Evolutionary conservation across 805 yeast genomes (phyloP), one percentile per base, ranked within the genome.

Genomic region (Sungouiozyma intestinalis): DNA sequence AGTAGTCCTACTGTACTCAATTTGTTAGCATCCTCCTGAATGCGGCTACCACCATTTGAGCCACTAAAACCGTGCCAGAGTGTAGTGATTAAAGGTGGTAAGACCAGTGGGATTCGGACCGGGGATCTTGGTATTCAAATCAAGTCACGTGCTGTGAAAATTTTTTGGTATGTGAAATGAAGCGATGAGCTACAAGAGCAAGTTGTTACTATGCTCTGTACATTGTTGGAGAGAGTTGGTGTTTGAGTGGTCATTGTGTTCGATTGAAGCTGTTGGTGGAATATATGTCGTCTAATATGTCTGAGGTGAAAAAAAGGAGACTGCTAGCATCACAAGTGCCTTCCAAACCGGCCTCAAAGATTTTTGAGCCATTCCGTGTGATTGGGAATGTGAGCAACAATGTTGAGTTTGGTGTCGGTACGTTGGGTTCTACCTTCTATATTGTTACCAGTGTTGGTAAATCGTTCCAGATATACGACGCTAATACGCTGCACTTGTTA

Each of bases 381-480:
- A 67, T 92, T 19, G 98, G 98, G 3, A 79, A 85, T 55, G 94
- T 94, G n/a, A 73, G 95, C 21, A 85, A 85, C 57, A 80, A 76
- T 32, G 69, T 73, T 2, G 97, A 97, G 2, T 85, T 88, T 58
- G 84, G 95, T 5, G 69, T 86, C 16, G 94, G 97, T 20, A 78
- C 90, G 2, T 70, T 90, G 45, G 98, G 98, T 40, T 73, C 85
- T 14, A 78, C 94, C 1, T 88, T 83, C 54, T 83, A 88, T 54
- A 76, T 86, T 33, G 94, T 81, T 15, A 90, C 97, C 0, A 79
- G 85, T 36, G 95, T 92, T 17, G 97, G 97, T 2, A 72, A 78
- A 41, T 73, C 90, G 1, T 85, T 92, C 66, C 97, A 90, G 61
- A 85, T 92, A 21, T 92, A 84, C 56, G 98, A 92, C 65, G 95